Evolutionary conservation across 495 filamentous ascomycete genomes (phyloP).

Genomic region (Penicillium tannophilum): DNA sequence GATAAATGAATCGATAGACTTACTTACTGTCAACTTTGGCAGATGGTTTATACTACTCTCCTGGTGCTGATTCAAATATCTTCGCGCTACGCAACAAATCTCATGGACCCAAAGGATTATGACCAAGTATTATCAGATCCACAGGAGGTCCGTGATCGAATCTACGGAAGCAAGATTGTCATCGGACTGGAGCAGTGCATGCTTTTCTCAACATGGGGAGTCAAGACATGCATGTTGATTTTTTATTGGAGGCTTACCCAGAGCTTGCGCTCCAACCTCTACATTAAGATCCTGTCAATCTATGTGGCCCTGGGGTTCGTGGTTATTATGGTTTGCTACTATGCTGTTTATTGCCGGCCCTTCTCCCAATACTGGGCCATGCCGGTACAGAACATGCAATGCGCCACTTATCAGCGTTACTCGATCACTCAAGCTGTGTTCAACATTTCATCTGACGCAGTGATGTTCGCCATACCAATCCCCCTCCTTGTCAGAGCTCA

Average conservation of each 20-base stretch:
- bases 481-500: slow-evolving; percentile 58
- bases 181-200: slow-evolving; percentile 55
- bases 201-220: slow-evolving; percentile 52
- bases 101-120: slow-evolving; percentile 57
- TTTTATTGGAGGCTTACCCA: slow-evolving; percentile 50
- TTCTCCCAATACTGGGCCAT: slow-evolving; percentile 64
- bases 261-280: slow-evolving; percentile 39
- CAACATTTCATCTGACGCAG: slow-evolving; percentile 65
- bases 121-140: slow-evolving; percentile 45
- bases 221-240: slow-evolving; percentile 55
- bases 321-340: slow-evolving; percentile 63
- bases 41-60: slow-evolving; percentile 57
- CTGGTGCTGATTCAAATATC: slow-evolving; percentile 61
- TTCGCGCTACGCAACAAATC: slow-evolving; percentile 56
- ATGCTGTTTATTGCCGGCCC: slow-evolving; percentile 65
- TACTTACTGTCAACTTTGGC: not conserved
- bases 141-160: slow-evolving; percentile 43
- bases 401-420: slow-evolving; percentile 49
- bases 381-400: slow-evolving; percentile 40
- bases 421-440: slow-evolving; percentile 67
- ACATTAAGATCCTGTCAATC: slow-evolving; percentile 54
- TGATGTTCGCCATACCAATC: slow-evolving; percentile 63
- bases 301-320: slow-evolving; percentile 60
- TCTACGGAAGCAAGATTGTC: slow-evolving; percentile 55
- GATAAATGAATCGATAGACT: not conserved